phyloP scores from a whole-genome alignment of 2,329 filamentous ascomycete species.

The Thelonectria olida region DNA sequence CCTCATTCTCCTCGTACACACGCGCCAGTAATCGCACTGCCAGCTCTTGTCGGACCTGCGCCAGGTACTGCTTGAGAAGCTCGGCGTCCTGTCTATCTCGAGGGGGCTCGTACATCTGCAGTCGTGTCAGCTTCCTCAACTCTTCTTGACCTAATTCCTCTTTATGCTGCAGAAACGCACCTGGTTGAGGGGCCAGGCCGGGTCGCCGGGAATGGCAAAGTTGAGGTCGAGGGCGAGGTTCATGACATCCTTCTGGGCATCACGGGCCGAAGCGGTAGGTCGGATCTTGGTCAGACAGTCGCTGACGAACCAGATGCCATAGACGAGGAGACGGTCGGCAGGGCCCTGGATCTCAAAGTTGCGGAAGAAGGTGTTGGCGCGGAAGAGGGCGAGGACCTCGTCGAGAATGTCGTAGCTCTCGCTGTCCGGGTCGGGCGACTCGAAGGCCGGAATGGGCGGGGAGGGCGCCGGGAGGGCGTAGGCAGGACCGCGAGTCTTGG shows the following conservation, averaged over 20 bases:
- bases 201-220: constrained; percentile 94
- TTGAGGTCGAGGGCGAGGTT: constrained; percentile 92
- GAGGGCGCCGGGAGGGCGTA: constrained; percentile 77
- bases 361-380: constrained; percentile 98
- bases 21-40: constrained; percentile 83
- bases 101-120: constrained; percentile 86
- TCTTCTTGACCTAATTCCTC: neutral
- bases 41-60: constrained; percentile 92
- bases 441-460: constrained; percentile 64
- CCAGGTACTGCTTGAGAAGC: constrained; percentile 85
- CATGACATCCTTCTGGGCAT: constrained; percentile 78
- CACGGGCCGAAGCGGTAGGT: constrained; percentile 70
- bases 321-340: constrained; percentile 92
- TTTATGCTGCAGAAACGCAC: constrained; percentile 52
- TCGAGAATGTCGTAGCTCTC: constrained; percentile 97
- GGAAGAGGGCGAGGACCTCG: constrained; percentile 91
- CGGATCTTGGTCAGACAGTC: constrained; percentile 91
- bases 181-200: constrained; percentile 92
- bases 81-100: constrained; percentile 89
- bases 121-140: neutral
- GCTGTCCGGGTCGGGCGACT: constrained; percentile 81
- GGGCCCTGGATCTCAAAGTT: constrained; percentile 99
- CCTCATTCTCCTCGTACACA: constrained; percentile 83
- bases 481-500: constrained; percentile 93
- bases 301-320: constrained; percentile 94